Evolutionary conservation across 805 yeast genomes (phyloP), one percentile per base, ranked within the genome.

Genomic region (Yamadazyma scolyti): DNA sequence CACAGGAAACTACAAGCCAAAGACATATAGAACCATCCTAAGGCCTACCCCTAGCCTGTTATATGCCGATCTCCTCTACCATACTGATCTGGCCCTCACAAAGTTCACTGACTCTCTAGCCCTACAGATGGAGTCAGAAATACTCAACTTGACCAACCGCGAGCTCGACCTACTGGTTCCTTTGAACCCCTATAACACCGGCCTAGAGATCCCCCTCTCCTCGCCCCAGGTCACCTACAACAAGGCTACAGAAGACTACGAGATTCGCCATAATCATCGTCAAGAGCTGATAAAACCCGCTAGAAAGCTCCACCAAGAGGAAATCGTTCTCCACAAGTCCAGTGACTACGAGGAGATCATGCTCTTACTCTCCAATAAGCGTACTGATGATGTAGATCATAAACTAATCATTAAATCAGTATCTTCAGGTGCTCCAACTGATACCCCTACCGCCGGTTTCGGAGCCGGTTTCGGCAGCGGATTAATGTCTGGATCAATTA

Each of bases 271-370:
- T 39, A 39, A 36, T 18, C 71, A 65, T 42, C 48, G 69, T 18
- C 48, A 53, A 36, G 53, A 58, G 47, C 23, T 52, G 34, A 52
- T 65, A 3, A 41, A 40, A 7, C 49, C 52, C 4, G 44, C 48
- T 9, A 54, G 70, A 22, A 62, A 60, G 42, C 50, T 65, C 37
- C 68, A 64, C 39, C 66, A 58, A 42, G 71, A 66, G 30, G 68
- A 61, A 38, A 40, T 64, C 42, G 54, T 63, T 3, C 31, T 68
- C 22, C 95, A 87, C 51, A 83, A 83, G 45, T 77, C 89, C 2
- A 57, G 66, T 3, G 94, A 87, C 42, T 87, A 84, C 60, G 97
- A 93, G 56, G 95, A 86, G 50, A 66, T 88, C 51, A 90, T 90
- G 97, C 54, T 65, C 33, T 49, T 66, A 28, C 51, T 66, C 22